A percentile compares a stretch with the other conserved stretches of the same genome.
Conservation (phyloP, 1,139 yeast genomes). For the Debaryomycetaceae sp. region DNA sequence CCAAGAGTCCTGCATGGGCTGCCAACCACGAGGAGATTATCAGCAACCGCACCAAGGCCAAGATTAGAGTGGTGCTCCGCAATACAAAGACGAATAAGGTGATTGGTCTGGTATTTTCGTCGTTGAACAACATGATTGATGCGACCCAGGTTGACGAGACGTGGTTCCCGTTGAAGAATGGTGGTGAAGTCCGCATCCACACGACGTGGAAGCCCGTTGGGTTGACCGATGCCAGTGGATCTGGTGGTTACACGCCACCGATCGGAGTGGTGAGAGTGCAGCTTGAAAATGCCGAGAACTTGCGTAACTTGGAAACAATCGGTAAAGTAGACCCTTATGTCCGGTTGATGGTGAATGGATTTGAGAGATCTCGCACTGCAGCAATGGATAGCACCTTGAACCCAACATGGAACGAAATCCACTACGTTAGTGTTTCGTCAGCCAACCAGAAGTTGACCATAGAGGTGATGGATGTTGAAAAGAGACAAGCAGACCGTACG, state of each 20-base stretch:
- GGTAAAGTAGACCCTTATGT: slow-evolving; percentile 93
- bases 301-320: slow-evolving; percentile 79
- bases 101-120: slow-evolving; percentile 58
- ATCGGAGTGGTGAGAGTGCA: slow-evolving; percentile 84
- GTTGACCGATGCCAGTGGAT: slow-evolving; percentile 58
- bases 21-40: slow-evolving; percentile 67
- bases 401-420: slow-evolving; percentile 83
- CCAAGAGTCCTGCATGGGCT: slow-evolving; percentile 67
- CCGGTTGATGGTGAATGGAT: slow-evolving; percentile 73
- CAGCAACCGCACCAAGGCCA: slow-evolving; percentile 66
- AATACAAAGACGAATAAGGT: slow-evolving; percentile 55
- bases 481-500: slow-evolving; percentile 71
- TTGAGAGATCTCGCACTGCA: slow-evolving; percentile 72
- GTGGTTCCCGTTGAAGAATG: slow-evolving; percentile 65
- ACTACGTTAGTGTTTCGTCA: slow-evolving; percentile 77
- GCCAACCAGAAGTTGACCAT: slow-evolving; percentile 76
- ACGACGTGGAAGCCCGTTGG: slow-evolving; percentile 87
- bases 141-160: slow-evolving; percentile 72
- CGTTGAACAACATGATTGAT: slow-evolving; percentile 69
- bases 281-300: slow-evolving; percentile 63
- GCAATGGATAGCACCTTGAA: slow-evolving; percentile 63
- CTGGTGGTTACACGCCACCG: slow-evolving; percentile 84
- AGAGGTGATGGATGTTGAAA: slow-evolving; percentile 91
- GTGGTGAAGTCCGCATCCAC: slow-evolving; percentile 69
- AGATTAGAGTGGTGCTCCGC: slow-evolving; percentile 61